These are phyloP conservation scores for Fraxinus paxiana DNA, from an alignment of 305 asterid species.

Conservation along the genomic window DNA sequence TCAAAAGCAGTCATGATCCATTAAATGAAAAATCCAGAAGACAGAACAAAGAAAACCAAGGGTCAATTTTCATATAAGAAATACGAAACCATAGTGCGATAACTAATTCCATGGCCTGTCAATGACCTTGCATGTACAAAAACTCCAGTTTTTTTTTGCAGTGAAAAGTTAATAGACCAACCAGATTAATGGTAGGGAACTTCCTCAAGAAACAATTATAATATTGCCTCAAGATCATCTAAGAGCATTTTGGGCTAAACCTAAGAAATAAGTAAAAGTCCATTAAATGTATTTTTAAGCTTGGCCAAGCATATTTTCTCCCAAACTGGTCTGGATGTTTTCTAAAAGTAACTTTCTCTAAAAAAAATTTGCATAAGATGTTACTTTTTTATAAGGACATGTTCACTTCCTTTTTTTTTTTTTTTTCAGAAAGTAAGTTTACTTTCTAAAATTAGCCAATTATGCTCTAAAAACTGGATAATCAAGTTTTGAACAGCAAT, in stretches of 20 bases:
- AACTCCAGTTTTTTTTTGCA: background rate
- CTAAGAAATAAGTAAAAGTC: background rate
- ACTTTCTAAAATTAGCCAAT: background rate
- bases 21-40: background rate
- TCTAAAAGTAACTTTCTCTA: background rate
- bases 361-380: background rate
- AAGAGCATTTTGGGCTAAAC: background rate
- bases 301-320: constrained; percentile 1
- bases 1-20: background rate
- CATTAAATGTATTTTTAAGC: background rate
- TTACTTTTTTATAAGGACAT: background rate
- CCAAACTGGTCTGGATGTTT: background rate
- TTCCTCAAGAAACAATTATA: background rate
- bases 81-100: background rate
- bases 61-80: background rate
- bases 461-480: background rate
- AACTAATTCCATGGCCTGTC: constrained; percentile 10
- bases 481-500: background rate
- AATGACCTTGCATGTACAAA: background rate
- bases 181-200: background rate
- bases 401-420: background rate
- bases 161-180: constrained; percentile 12
- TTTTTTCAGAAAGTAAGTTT: background rate
- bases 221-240: background rate
- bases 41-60: background rate